Base-by-base conservation (phyloP, 768 basidiomycete genomes). In the Rhizopogon rudus region DNA sequence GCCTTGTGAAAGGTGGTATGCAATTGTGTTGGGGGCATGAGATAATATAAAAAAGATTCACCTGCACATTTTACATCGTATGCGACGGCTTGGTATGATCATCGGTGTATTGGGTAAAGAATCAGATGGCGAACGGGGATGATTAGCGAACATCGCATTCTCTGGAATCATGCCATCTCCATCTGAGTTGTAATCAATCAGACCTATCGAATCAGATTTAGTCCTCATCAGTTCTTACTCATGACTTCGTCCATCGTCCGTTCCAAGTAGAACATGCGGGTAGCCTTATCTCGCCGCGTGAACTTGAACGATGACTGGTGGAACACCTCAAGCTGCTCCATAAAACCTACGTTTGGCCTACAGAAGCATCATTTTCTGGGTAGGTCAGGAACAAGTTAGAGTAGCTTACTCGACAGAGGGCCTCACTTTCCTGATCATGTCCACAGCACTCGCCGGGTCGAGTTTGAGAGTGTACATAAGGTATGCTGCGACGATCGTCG, bases 21-120 rank as follows among this genome's bases (percentile, higher is more conserved):
- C 20, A 22, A 42, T 29, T 44, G 56, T 22, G 44, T 37, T 40
- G 10, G 46, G 22, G 42, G 6, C 10, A 29, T 48, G 35, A 37
- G 17, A 5, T 43, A 43, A 55, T 31, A 17, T 13, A 14, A 46
- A 22, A 5, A 10, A 44, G 37, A 58, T 79, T 49, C 56, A 86
- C 88, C 91, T 78, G 76, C 94, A 96, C 86, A 88, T 91, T 71
- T 90, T 93, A 71, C 94, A 97, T 65, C 94, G 78, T 64, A 97
- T 93, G 40, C 87, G 81, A 40, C 84, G 76, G 40, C 77, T 75
- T 4, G 78, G 80, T 10, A 76, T 68, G 49, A 66, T 77, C 37
- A 74, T 73, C 0, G 90, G 86, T 0, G 88, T 86, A 3, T 78
- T 68, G 1, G 86, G 82, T 0, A 71, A 67, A 0, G 86, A 84